These are phyloP conservation scores for Cercospora zeae-maydis DNA, from an alignment of 2,329 filamentous ascomycete genomes.

Conservation along the genomic window DNA sequence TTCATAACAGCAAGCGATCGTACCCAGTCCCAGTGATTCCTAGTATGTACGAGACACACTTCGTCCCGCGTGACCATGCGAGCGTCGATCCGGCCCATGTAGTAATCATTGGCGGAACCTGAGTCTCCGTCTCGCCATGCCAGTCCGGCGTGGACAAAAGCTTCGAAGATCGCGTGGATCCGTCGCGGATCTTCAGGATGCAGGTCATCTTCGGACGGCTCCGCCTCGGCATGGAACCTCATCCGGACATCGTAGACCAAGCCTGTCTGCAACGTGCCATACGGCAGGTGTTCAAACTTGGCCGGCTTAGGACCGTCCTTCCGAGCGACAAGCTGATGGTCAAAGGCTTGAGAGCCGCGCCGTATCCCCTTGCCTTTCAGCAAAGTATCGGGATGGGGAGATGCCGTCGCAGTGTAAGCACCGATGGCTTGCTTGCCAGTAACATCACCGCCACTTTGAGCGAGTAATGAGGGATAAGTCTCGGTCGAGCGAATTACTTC, in stretches of 20 bases:
- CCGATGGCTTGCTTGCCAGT: constrained; percentile 13
- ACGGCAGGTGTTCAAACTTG: constrained; percentile 39
- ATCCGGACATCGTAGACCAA: constrained; percentile 82
- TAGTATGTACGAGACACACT: constrained; percentile 73
- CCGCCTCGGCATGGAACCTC: constrained; percentile 83
- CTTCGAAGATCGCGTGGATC: constrained; percentile 89
- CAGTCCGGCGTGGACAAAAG: constrained; percentile 76
- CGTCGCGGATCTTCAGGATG: constrained; percentile 92
- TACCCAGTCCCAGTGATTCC: constrained; percentile 77
- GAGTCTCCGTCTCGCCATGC: constrained; percentile 41
- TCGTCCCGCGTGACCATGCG: constrained; percentile 75
- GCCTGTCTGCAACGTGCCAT: constrained; percentile 42
- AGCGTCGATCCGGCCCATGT: constrained; percentile 67
- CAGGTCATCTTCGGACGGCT: constrained; percentile 58
- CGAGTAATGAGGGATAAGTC: constrained; percentile 13
- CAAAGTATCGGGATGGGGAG: constrained; percentile 12
- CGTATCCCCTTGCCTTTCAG: constrained; percentile 28
- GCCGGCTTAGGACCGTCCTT: constrained; percentile 31
- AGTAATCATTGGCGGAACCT: constrained; percentile 49
- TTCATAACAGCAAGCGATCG: constrained; percentile 50
- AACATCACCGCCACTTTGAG: constrained; percentile 11
- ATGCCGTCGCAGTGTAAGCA: constrained; percentile 1
- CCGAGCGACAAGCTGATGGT: constrained; percentile 22
- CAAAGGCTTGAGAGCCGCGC: constrained; percentile 15
- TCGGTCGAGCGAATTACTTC: constrained; percentile 23